Evolutionary conservation across 192 early-diverging fungal species (phyloP).

Genomic region (Coemansia sp.): DNA sequence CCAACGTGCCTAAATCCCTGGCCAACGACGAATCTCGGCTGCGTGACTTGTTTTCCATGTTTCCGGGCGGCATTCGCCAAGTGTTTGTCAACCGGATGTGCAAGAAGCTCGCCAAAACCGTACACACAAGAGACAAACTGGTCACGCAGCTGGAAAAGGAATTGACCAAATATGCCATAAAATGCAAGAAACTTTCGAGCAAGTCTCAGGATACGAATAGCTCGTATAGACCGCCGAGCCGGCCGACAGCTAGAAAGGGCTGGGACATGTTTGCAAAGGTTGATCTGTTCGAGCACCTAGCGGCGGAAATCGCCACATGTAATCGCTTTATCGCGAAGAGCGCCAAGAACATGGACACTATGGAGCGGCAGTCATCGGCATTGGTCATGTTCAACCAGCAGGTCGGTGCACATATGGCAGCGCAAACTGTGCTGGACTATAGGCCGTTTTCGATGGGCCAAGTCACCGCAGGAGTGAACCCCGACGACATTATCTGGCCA

Average conservation of each 20-base stretch:
- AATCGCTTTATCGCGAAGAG: constrained; percentile 48
- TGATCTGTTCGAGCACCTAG: constrained; percentile 54
- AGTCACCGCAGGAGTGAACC: constrained; percentile 63
- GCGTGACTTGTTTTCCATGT: constrained; percentile 55
- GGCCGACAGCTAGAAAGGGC: not conserved
- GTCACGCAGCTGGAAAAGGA: constrained; percentile 56
- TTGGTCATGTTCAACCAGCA: constrained; percentile 80
- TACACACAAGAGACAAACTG: constrained; percentile 56
- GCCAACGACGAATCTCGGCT: constrained; percentile 53
- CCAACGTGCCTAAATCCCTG: constrained; percentile 67
- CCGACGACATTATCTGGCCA: constrained; percentile 78
- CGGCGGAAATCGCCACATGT: constrained; percentile 28
- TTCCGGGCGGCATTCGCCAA: constrained; percentile 68
- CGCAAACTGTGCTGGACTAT: constrained; percentile 63
- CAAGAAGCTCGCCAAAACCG: constrained; percentile 48
- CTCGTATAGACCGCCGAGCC: not conserved
- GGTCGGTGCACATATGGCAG: constrained; percentile 77
- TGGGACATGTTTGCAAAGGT: constrained; percentile 13
- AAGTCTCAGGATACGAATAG: constrained; percentile 3
- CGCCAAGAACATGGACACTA: constrained; percentile 23
- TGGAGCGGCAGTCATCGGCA: constrained; percentile 61
- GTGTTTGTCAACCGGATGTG: constrained; percentile 65
- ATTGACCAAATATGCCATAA: constrained; percentile 54
- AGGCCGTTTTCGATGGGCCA: constrained; percentile 65
- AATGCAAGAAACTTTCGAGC: constrained; percentile 29